phyloP scores from a whole-genome alignment of 2,329 filamentous ascomycete species.

The Colletotrichum somersetense region DNA sequence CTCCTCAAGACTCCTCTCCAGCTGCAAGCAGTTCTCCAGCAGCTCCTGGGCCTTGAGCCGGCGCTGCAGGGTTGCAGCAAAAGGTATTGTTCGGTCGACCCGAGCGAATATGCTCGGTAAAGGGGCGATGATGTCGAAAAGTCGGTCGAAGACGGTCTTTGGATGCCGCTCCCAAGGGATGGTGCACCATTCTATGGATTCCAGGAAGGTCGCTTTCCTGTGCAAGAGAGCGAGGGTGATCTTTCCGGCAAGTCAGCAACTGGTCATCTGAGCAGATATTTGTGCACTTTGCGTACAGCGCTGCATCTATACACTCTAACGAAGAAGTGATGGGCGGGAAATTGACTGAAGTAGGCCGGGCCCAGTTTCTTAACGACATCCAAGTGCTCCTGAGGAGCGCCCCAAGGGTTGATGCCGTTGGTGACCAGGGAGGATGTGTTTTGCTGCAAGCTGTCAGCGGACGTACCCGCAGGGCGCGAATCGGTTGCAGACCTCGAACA shows the following conservation, averaged over 20 bases:
- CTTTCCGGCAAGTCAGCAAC: slow-evolving; percentile 47
- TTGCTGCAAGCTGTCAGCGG: slow-evolving; percentile 52
- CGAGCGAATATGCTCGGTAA: slow-evolving; percentile 62
- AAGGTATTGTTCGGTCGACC: slow-evolving; percentile 57
- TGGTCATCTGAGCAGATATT: background rate
- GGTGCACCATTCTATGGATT: slow-evolving; percentile 63
- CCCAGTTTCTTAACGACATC: slow-evolving; percentile 57
- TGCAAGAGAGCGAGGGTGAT: slow-evolving; percentile 63
- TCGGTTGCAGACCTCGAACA: slow-evolving; percentile 63
- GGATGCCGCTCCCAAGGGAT: slow-evolving; percentile 65
- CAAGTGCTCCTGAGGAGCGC: slow-evolving; percentile 51
- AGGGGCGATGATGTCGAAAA: slow-evolving; percentile 64
- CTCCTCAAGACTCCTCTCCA: slow-evolving; percentile 61
- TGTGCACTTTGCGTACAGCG: slow-evolving; percentile 57
- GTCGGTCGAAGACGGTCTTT: slow-evolving; percentile 63
- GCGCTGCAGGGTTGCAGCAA: slow-evolving; percentile 56
- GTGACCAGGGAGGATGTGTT: slow-evolving; percentile 55
- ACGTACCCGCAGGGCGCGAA: background rate
- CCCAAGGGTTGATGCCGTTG: slow-evolving; percentile 52
- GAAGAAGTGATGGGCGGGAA: slow-evolving; percentile 71
- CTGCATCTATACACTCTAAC: slow-evolving; percentile 66
- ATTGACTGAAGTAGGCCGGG: slow-evolving; percentile 60
- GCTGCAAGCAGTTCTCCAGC: slow-evolving; percentile 59
- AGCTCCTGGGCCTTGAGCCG: slow-evolving; percentile 62
- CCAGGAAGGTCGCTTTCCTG: slow-evolving; percentile 64